Percentiles rank a stretch among this genome's conserved stretches.
Conservation (phyloP, 2,329 filamentous ascomycete genomes). For the Colletotrichum costaricense region DNA sequence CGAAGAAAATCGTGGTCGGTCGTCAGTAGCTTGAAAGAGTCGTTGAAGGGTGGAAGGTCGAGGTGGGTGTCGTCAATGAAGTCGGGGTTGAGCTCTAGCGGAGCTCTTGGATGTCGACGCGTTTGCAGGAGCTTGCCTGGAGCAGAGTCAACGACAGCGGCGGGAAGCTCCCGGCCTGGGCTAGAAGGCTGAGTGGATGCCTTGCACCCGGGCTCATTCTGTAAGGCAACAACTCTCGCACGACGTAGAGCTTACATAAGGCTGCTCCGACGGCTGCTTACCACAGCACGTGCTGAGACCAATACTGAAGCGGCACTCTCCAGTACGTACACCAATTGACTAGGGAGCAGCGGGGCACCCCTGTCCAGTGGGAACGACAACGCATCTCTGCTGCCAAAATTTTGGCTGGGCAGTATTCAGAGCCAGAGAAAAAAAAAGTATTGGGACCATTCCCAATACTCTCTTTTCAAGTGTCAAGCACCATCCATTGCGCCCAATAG, state of each 20-base stretch:
- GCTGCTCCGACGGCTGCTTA: neutral
- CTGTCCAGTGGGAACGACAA: constrained; percentile 35
- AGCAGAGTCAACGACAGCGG: constrained; percentile 42
- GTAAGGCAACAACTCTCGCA: constrained; percentile 44
- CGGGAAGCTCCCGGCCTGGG: constrained; percentile 40
- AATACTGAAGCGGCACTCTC: neutral
- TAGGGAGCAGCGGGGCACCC: constrained; percentile 28
- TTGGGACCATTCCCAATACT: constrained; percentile 18
- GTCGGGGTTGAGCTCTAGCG: constrained; percentile 37
- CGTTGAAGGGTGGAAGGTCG: constrained; percentile 40
- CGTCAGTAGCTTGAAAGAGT: constrained; percentile 15
- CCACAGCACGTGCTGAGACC: neutral
- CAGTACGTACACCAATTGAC: constrained; percentile 5
- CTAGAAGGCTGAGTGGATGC: constrained; percentile 47
- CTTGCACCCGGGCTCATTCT: constrained; percentile 41
- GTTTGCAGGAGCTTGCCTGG: constrained; percentile 62
- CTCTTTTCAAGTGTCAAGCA: constrained; percentile 32
- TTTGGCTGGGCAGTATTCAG: constrained; percentile 26
- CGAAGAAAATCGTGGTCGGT: constrained; percentile 39
- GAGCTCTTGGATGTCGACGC: constrained; percentile 46
- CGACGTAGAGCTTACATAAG: constrained; percentile 24
- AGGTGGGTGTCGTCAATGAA: constrained; percentile 24
- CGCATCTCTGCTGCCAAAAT: constrained; percentile 32
- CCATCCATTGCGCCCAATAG: constrained; percentile 34
- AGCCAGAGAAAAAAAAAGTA: constrained; percentile 26